phyloP scores from a whole-genome alignment of 371 early-diverging fungal genomes.

The Lichtheimia corymbifera region DNA sequence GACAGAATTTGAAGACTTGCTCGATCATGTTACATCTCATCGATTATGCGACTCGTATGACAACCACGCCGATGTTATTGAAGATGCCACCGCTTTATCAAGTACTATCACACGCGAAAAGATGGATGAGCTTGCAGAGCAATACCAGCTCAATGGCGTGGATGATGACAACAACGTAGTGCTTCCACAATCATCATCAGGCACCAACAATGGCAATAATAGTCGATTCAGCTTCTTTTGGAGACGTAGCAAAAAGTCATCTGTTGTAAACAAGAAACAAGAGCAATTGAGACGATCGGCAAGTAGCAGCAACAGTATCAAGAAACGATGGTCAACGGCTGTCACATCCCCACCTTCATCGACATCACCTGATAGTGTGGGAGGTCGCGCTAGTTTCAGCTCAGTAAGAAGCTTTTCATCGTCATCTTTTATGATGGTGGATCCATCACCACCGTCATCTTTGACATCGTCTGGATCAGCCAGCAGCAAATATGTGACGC shows the following conservation, averaged over 20 bases:
- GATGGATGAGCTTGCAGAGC: constrained; percentile 67
- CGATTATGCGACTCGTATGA: constrained; percentile 80
- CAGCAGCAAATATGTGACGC: constrained; percentile 2
- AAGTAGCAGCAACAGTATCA: constrained; percentile 1
- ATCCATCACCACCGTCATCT: neutral
- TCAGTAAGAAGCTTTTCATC: constrained; percentile 12
- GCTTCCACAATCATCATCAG: constrained; percentile 25
- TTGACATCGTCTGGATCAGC: neutral
- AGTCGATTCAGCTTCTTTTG: constrained; percentile 17
- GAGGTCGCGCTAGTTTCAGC: constrained; percentile 14
- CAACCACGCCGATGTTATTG: constrained; percentile 67
- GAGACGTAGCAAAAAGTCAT: constrained; percentile 20
- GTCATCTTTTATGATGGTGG: constrained; percentile 1
- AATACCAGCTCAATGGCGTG: constrained; percentile 53
- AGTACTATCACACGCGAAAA: constrained; percentile 65
- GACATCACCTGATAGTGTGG: neutral
- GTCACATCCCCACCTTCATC: neutral
- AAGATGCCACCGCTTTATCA: constrained; percentile 76
- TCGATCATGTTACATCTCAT: constrained; percentile 74
- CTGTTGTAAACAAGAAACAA: constrained; percentile 15
- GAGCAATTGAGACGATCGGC: constrained; percentile 12
- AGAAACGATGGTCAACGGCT: neutral
- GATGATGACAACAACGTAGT: neutral
- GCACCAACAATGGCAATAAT: constrained; percentile 29
- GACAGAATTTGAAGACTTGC: constrained; percentile 82